phyloP scores from a whole-genome alignment of 2,329 filamentous ascomycete genomes.

The Rutstroemia sp. region DNA sequence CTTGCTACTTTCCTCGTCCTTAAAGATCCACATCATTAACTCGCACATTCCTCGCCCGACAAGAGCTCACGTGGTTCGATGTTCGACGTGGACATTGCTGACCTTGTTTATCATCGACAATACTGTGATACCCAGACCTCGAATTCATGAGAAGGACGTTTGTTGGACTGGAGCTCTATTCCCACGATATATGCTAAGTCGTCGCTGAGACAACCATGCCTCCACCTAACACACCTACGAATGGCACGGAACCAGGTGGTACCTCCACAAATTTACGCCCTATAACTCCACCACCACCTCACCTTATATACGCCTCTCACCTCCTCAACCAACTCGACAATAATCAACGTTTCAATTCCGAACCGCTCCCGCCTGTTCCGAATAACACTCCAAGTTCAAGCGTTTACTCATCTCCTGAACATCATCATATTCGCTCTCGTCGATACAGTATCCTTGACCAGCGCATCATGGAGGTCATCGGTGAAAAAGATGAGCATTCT shows the following conservation, averaged over 20 bases:
- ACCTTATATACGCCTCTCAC: conserved; percentile 1
- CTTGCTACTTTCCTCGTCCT: no score
- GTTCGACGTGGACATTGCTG: no score
- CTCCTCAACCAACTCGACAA: no score
- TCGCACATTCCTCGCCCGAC: no score
- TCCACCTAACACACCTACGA: conserved; percentile 13
- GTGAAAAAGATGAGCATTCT: neutral
- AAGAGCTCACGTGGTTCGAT: no score
- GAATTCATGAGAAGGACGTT: no score
- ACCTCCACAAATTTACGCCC: neutral
- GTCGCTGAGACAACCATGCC: conserved; percentile 10
- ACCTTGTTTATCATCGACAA: no score
- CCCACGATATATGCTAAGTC: neutral
- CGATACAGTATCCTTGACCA: neutral
- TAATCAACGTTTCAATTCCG: no score
- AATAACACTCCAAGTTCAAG: conserved; percentile 5
- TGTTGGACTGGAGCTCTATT: no score
- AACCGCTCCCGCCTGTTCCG: neutral
- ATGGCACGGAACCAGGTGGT: neutral
- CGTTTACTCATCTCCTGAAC: conserved; percentile 1
- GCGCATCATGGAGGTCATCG: conserved; percentile 4
- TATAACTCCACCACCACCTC: neutral
- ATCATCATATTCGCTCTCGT: neutral
- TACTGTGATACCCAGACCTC: no score
- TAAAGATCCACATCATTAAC: no score